Evolutionary conservation across 805 yeast species (phyloP), one percentile per base, ranked within the genome.

Genomic region (Hanseniaspora nectarophila): DNA sequence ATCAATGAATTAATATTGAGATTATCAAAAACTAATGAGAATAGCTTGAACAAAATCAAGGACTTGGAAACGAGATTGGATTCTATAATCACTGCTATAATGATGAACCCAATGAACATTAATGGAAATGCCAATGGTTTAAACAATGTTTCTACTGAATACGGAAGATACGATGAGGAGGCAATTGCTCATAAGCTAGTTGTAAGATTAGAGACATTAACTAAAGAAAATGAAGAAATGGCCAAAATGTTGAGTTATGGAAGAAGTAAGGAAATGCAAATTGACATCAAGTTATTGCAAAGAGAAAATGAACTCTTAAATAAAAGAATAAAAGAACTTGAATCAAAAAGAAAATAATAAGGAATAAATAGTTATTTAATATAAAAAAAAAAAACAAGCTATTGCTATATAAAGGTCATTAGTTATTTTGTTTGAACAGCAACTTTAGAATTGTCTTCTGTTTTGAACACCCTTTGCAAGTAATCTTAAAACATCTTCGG

Each of bases 401-500:
- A n/a, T n/a, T n/a, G n/a, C n/a, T 28, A 28, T 28, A 28, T 28
- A 28, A 28, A 28, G n/a, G n/a, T n/a, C n/a, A n/a, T n/a, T n/a
- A n/a, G n/a, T n/a, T n/a, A n/a, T n/a, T n/a, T n/a, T n/a, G n/a
- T n/a, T n/a, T n/a, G n/a, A n/a, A n/a, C n/a, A n/a, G n/a, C n/a
- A n/a, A n/a, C n/a, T 28, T 39, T 40, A 51, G 20, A 29, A 28
- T 42, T 45, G 72, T 73, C 95, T 82, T 77, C 98, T 85, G 53
- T 76, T 69, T 68, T 78, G 78, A 45, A 90, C 95, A 54, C 97
- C 95, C 46, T 72, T 76, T 42, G 96, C 84, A 60, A 92, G 76
- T 57, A 79, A 80, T 43, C 73, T 75, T 65, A 92, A 80, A 77
- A 90, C 89, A 3, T 67, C 73, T 54, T 77, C 92, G 51, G 98